These are phyloP conservation scores for Batrachochytrium dendrobatidis DNA, from an alignment of 371 early-diverging fungal species.

Conservation along the genomic window DNA sequence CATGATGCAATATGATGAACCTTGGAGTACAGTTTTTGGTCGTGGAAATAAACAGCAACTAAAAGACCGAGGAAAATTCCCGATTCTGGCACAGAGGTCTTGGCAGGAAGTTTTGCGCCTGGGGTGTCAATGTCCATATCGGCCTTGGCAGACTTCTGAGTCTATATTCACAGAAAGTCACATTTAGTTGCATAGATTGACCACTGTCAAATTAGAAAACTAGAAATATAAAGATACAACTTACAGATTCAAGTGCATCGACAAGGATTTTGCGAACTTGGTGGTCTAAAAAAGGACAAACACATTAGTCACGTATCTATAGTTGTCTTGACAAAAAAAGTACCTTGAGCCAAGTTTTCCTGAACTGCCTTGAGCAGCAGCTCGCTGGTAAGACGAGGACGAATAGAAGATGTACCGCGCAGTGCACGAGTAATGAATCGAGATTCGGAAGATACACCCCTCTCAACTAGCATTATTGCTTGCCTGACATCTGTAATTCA, in stretches of 20 bases:
- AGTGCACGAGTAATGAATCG: conserved; percentile 84
- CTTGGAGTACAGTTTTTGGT: conserved; percentile 62
- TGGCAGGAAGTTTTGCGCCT: conserved; percentile 7
- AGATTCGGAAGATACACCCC: conserved; percentile 76
- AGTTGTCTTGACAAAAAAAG: background rate
- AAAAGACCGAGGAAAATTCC: conserved; percentile 77
- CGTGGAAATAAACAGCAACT: conserved; percentile 72
- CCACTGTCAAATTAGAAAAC: background rate
- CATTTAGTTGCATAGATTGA: conserved; percentile 12
- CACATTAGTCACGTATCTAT: no score
- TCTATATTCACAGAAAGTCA: conserved; percentile 39
- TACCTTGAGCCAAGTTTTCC: conserved; percentile 54
- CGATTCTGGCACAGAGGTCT: conserved; percentile 69
- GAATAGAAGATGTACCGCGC: conserved; percentile 67
- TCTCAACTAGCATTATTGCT: conserved; percentile 69
- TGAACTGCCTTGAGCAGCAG: conserved; percentile 56
- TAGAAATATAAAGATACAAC: background rate
- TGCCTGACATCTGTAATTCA: conserved; percentile 80
- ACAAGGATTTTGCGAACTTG: background rate
- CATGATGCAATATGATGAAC: background rate
- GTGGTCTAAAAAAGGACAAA: background rate
- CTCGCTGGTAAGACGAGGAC: conserved; percentile 66
- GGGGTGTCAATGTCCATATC: conserved; percentile 29
- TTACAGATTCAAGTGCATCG: background rate
- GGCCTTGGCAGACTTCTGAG: background rate